Evolutionary conservation across 2,329 filamentous ascomycete genomes (phyloP), one percentile per base, ranked within the genome.

Genomic region (Fonsecaea pugnacius): DNA sequence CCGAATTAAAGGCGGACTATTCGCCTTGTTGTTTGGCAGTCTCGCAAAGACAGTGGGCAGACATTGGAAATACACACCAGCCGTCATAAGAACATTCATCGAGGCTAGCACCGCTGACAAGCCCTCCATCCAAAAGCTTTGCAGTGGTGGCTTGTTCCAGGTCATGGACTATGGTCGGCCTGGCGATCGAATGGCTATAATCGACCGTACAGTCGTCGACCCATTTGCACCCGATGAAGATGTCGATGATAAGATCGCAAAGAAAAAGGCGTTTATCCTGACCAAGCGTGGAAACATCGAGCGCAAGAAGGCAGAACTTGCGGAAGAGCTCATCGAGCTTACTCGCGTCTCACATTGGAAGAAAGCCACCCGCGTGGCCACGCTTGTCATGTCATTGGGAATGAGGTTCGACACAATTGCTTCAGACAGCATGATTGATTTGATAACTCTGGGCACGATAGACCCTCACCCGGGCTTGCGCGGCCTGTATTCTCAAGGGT

Each of bases 11-110:
- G 95, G 96, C 36, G 91, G 90, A 38, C 87, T 99, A 81, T 98
- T 95, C 75, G 93, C 93, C 0, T 79, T 99, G 32, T 81, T 98
- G 18, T 96, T 94, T 72, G 93, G 94, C 10, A 96, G 91, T 66
- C 80, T 99, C 38, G 85, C 92, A 5, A 96, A 93, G 78, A 96
- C 94, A 0, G 85, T 96, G 52, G 87, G 92, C 53, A 89, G 91
- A 60, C 93, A 99, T 75, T 99, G 96, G 96, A 89, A 93, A 43
- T 97, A 93, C 76, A 92, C 95, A 0, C 95, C 96, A 1, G 86
- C 89, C n/a, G 81, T 97, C 55, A 91, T 99, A 80, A 88, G 89
- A 59, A 83, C 95, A 8, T 99, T 96, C 78, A 95, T 99, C 68
- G 87, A 91, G 72, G 92, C 95, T 2, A 93, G 91, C 18, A 89